Percentiles rank a stretch among this genome's conserved stretches.
Conservation (phyloP, 192 early-diverging fungal species). For the Chytriomyces sp. region DNA sequence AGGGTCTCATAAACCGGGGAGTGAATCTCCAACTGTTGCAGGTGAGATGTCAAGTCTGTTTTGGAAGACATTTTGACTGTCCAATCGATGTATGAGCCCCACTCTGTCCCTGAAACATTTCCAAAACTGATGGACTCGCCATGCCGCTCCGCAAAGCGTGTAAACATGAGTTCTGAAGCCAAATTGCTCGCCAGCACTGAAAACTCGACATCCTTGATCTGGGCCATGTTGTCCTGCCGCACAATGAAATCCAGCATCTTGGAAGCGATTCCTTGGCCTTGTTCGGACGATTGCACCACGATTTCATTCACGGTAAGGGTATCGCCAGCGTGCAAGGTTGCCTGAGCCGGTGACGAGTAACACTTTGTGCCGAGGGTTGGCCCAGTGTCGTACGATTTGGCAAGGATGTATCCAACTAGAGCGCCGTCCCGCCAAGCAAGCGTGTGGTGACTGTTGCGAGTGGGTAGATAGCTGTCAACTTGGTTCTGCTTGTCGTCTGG, state of each 20-base stretch:
- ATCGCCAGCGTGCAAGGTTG: not conserved
- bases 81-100: conserved; percentile 28
- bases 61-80: not conserved
- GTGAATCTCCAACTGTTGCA: not conserved
- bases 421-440: not conserved
- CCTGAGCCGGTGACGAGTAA: not conserved
- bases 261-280: conserved; percentile 21
- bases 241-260: conserved; percentile 29
- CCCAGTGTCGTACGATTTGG: not conserved
- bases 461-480: conserved; percentile 7
- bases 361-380: not conserved
- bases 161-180: conserved; percentile 21
- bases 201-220: conserved; percentile 13
- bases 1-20: not conserved
- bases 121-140: conserved; percentile 11
- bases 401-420: conserved; percentile 31
- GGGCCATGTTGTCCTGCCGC: not conserved
- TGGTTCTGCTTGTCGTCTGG: not conserved
- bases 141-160: conserved; percentile 29
- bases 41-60: not conserved
- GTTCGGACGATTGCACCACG: not conserved
- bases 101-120: conserved; percentile 4
- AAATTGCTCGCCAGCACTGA: conserved; percentile 5
- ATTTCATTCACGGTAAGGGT: conserved; percentile 32
- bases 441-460: not conserved